Evolutionary conservation across 129 eudicot species (phyloP).

Genomic region (Flaveria brownii): DNA sequence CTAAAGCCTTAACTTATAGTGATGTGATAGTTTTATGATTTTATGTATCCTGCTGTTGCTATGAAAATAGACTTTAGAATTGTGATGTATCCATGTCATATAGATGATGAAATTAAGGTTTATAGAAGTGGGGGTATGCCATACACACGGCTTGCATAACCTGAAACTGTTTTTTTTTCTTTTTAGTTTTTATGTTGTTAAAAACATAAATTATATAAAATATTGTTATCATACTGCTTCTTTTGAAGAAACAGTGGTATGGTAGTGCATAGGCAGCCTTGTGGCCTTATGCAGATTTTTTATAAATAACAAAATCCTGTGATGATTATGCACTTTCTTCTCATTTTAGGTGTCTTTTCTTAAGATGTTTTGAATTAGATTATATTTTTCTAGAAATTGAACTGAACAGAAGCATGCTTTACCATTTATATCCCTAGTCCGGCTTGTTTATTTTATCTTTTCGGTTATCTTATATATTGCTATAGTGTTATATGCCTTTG

Average conservation of each 20-base stretch:
- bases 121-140: neutral
- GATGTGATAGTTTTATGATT: constrained; percentile 10
- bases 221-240: neutral
- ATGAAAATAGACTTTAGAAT: neutral
- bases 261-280: neutral
- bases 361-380: too few relatives aligned
- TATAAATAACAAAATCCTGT: neutral
- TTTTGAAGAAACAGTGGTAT: neutral
- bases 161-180: neutral
- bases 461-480: neutral
- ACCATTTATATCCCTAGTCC: neutral
- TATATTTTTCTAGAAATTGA: too few relatives aligned
- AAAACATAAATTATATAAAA: neutral
- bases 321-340: neutral
- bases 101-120: neutral
- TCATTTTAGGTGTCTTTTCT: neutral
- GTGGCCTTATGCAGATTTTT: neutral
- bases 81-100: constrained; percentile 6
- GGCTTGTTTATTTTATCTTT: neutral
- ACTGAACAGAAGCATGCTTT: neutral
- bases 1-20: neutral
- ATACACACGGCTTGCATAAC: neutral
- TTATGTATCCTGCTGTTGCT: neutral
- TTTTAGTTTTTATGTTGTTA: neutral
- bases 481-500: neutral